Conservation (phyloP, 139 green algal species). For the Micractinium conductrix region DNA sequence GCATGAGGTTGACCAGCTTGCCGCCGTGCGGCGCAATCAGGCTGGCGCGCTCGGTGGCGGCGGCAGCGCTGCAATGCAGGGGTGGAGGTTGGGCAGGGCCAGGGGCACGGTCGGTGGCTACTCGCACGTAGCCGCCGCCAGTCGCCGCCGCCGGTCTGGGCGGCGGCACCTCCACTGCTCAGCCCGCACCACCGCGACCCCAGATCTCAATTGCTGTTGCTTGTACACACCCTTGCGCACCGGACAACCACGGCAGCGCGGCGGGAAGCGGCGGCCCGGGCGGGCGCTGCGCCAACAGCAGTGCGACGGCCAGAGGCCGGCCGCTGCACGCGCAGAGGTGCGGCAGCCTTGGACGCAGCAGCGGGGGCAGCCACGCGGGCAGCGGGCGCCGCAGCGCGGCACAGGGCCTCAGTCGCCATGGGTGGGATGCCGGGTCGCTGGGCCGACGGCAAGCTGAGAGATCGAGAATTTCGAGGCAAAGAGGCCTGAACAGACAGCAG, state of each 20-base stretch:
- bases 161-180: neutral
- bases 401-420: neutral
- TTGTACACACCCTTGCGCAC: neutral
- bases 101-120: neutral
- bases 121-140: neutral
- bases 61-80: constrained; percentile 40
- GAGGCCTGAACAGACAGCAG: no score
- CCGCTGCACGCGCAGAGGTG: neutral
- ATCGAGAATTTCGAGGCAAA: no score
- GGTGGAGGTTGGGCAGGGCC: neutral
- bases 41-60: constrained; percentile 40
- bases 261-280: neutral
- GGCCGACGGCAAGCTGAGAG: no score
- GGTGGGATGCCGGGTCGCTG: neutral
- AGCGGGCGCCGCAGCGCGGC: neutral
- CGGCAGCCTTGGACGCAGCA: neutral
- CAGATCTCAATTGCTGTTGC: neutral
- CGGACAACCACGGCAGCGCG: constrained; percentile 25
- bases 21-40: constrained; percentile 82
- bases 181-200: neutral
- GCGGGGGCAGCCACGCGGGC: neutral
- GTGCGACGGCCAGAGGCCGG: neutral
- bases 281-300: neutral
- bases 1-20: constrained; percentile 80
- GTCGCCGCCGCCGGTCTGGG: neutral